Evolutionary conservation across 176 grass and related monocot species (phyloP).

Genomic region (Eremochloa ophiuroides): DNA sequence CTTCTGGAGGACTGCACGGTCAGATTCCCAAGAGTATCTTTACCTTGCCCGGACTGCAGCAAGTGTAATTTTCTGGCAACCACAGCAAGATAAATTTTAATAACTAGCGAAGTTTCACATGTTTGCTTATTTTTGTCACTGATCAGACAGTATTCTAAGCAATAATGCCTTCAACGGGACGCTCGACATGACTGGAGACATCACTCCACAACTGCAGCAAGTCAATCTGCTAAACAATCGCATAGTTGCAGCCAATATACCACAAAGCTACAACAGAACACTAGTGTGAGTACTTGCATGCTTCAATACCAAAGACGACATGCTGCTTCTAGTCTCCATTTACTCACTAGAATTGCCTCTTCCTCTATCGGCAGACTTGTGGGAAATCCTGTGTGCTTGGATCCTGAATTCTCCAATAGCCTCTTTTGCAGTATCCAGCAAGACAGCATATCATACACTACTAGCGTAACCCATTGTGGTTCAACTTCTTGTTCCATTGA

Average conservation of each 20-base stretch:
- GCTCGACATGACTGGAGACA: constrained; percentile 50
- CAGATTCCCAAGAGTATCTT: constrained; percentile 48
- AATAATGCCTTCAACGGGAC: constrained; percentile 53
- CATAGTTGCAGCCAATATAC: constrained; percentile 29
- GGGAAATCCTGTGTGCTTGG: constrained; percentile 64
- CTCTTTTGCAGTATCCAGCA: constrained; percentile 46
- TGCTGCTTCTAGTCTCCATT: not conserved
- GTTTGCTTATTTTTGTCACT: constrained; percentile 1
- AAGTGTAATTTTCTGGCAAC: constrained; percentile 70
- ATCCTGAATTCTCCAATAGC: constrained; percentile 9
- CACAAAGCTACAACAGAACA: constrained; percentile 41
- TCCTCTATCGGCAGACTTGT: constrained; percentile 48
- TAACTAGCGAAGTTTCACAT: constrained; percentile 17
- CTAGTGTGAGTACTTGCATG: constrained; percentile 37
- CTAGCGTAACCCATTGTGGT: constrained; percentile 44
- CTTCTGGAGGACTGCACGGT: constrained; percentile 46
- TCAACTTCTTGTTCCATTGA: constrained; percentile 34
- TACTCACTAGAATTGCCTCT: constrained; percentile 4
- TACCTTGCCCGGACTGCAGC: constrained; percentile 51
- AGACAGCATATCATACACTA: constrained; percentile 32
- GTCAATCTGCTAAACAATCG: constrained; percentile 69
- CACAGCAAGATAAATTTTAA: not conserved
- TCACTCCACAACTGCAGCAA: constrained; percentile 40
- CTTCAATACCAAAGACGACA: not conserved
- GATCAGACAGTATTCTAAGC: constrained; percentile 57